Evolutionary conservation across 768 basidiomycete genomes (phyloP), one percentile per base, ranked within the genome.

Genomic region (Russula foetens): DNA sequence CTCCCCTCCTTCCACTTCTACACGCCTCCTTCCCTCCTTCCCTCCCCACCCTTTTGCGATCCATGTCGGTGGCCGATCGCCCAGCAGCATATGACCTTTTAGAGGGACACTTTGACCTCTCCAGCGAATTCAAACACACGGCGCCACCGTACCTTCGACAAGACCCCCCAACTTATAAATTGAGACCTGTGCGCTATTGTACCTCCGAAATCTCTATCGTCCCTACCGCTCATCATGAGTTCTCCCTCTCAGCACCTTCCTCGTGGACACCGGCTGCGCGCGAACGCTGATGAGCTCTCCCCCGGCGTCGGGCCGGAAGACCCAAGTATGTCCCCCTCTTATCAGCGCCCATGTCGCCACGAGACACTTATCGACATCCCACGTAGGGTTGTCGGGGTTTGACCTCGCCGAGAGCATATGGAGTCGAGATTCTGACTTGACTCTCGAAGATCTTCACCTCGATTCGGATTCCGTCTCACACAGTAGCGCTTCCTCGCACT

Each of bases 401-500:
- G 60, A 62, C 43, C 60, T 64, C 43, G 60, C 63, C 44, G 63
- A 64, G 33, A 64, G 63, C 51, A 62, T 64, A 28, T 64, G 63
- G 63, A 64, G 63, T 24, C 54, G 33, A 11, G 54, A 56, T 19
- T 64, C 63, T 2, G 63, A 64, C 33, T 31, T 64, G 43, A 64
- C 63, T 1, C 60, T 64, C 24, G 53, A 64, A n/a, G 63, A 64
- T 21, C 35, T 64, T 23, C 49, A 60, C 11, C 60, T 64, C 60
- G 26, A 62, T 19, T 64, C 60, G 3, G 62, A 63, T 14, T 53
- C 61, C 11, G 24, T n/a, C 23, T 62, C 61, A 9, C 60, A 29
- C 0, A 61, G 60, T 19, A 58, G 51, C 39, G 29, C 29, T 29
- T 62, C 61, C 26, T 53, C 60, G 4, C 55, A 35, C 11, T 62